Base-by-base conservation (phyloP, 345 rosid genomes). In the Populus nigra region DNA sequence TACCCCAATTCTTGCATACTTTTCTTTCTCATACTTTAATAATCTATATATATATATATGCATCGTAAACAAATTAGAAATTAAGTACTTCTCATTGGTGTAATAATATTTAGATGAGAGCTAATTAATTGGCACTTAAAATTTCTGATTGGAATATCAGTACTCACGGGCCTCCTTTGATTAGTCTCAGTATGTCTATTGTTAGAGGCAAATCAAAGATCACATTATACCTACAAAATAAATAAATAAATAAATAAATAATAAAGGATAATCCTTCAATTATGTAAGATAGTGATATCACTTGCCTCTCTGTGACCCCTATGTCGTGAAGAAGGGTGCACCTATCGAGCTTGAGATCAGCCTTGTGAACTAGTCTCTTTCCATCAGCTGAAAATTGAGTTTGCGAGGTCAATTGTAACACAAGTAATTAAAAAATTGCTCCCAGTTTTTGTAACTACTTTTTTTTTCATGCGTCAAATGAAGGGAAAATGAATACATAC, bases 101-200 rank as follows among this genome's bases (percentile, higher is more conserved):
- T 18, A 18, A 50, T 17, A 50, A 5, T 20, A 18, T 7, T 53
- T 53, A 5, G 59, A 53, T 53, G 3, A 18, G n/a, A 7, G 1
- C 59, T 2, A 1, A 53, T 17, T 5, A 23, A n/a, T 23, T 57
- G 62, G 7, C 5, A 22, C 61, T 53, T 7, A 1, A 53, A 8
- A 53, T 8, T 53, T 20, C 22, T 47, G 55, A 49, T n/a, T 0
- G 22, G 62, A 20, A 9, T 55, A 22, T n/a, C 3, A 43, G 18
- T 20, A 87, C 91, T 90, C 73, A 87, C 90, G 87, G 78, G 31
- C 91, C 90, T 68, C 91, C 90, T 13, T 33, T 53, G 23, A 81
- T 10, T 7, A 90, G 88, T 69, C 89, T 80, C 31, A 68, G 69
- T 63, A 83, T 33, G 81, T 87, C 84, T 73, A 87, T 57, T 0